Base-by-base conservation (phyloP, 768 basidiomycete species). In the Tylopilus plumbeoviolaceoides region DNA sequence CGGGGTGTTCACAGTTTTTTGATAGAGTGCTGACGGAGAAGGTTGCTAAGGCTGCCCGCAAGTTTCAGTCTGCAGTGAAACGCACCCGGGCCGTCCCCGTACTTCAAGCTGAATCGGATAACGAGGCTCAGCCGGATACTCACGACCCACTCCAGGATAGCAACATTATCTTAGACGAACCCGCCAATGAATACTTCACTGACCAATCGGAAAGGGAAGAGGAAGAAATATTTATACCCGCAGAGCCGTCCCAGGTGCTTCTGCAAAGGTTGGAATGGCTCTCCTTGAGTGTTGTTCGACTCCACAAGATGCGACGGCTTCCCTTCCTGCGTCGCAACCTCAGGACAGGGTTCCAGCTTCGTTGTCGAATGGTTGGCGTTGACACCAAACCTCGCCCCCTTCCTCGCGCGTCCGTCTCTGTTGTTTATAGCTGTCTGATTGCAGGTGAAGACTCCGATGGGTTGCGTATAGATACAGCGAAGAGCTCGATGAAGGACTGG, bases 261-360 rank as follows among this genome's bases (percentile, higher is more conserved):
- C 35, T 77, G 27, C 51, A 65, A 5, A 70, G 69, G 12, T 53
- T 78, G 12, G 69, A 75, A 47, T 53, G 54, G 12, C 51, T 76
- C 17, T 65, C 66, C 0, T 59, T 68, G 1, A 54, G 70, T 1
- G 58, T 63, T 4, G 53, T 72, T 40, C 72, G 71, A 18, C 70
- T 80, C 65, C 73, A 74, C 33, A 63, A 61, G 21, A 67, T 69
- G 11, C 57, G 55, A 15, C 70, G 69, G 47, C 72, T 85, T 6
- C 85, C 85, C 0, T 87, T 87, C 61, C 70, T 84, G 20, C 69
- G 63, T 25, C 78, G 81, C 11, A 81, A 79, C 57, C 59, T 87
- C 17, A 71, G 73, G 14, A 58, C 45, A 3, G 79, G 80, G 1
- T 87, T 87, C 60, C 54, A 50, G n/a, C 36, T 54, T 18, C 71